Percentiles rank a stretch among this genome's conserved stretches.
Conservation (phyloP, 2,329 filamentous ascomycete genomes). For the Aurifilum marmelostoma region DNA sequence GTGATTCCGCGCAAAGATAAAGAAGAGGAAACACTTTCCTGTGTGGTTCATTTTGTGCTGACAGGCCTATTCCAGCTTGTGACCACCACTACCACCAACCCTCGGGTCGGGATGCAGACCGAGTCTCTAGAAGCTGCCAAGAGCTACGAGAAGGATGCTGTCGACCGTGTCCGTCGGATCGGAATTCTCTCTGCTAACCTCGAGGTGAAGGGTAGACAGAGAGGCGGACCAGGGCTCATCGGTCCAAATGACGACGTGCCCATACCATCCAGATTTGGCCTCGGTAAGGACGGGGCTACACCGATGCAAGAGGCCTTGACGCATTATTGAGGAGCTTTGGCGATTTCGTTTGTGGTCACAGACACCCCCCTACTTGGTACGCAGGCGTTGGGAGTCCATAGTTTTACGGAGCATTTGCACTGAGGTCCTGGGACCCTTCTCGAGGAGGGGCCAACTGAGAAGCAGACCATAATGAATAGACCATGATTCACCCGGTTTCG, state of each 20-base stretch:
- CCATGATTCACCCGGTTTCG: background rate
- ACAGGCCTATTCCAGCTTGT: conserved; percentile 58
- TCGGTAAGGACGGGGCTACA: conserved; percentile 1
- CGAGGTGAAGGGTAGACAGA: conserved; percentile 58
- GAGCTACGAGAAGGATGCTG: conserved; percentile 73
- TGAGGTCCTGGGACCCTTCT: background rate
- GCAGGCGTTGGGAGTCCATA: conserved; percentile 28
- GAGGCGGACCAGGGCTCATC: conserved; percentile 14
- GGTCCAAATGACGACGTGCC: background rate
- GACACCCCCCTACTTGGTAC: conserved; percentile 11
- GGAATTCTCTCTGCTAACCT: conserved; percentile 76
- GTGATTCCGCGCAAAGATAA: conserved; percentile 4
- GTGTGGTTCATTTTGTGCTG: background rate
- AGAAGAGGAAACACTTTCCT: background rate
- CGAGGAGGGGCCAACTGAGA: background rate
- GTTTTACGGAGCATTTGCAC: conserved; percentile 15
- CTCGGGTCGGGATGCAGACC: conserved; percentile 70
- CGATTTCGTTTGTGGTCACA: conserved; percentile 9
- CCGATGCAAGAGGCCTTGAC: conserved; percentile 12
- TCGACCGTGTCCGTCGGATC: conserved; percentile 76
- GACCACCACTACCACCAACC: conserved; percentile 68
- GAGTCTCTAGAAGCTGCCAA: conserved; percentile 69
- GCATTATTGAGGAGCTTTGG: background rate
- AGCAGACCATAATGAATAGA: background rate
- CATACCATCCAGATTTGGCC: conserved; percentile 13